Base-by-base conservation (phyloP, 371 early-diverging fungal genomes). In the Quaeritorhiza haematococci region DNA sequence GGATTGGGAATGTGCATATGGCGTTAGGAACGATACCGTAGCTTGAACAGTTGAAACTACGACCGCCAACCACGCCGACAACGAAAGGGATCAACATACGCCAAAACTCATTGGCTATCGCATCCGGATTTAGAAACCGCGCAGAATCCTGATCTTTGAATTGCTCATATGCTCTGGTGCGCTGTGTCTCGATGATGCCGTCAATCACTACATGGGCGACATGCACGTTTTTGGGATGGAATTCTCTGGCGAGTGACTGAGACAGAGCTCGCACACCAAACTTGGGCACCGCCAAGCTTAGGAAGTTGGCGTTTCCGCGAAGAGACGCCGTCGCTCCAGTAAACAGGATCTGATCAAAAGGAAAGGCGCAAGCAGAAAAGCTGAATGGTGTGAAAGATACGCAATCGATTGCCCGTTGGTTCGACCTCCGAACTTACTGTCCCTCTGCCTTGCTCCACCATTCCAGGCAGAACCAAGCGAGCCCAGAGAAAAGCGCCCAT, bases 321-420 rank as follows among this genome's bases (percentile, higher is more conserved):
- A 69, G 26, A 7, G 53, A 26, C 2, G 73, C 73, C 21, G 73
- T 69, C 3, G 73, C 73, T 17, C 73, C 73, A 3, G 70, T 72
- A 48, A 72, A 59, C n/a, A 72, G 27, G 28, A 69, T 46, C 52
- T 35, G 54, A 38, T 28, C 61, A 17, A 24, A 41, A 42, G 27
- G 56, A 48, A 56, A 57, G 56, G 32, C 28, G 34, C n/a, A 57
- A 61, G 2, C 57, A 21, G 4, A 63, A 15, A 23, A 34, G 49
- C 55, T 63, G 63, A 34, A 29, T 5, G 7, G 49, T 33, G 23
- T 24, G 23, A 2, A 63, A 29, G 0, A 55, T 49, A 3, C 63
- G 58, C 23, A 46, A n/a, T n/a, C n/a, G n/a, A n/a, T n/a, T n/a
- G n/a, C n/a, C n/a, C n/a, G n/a, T n/a, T n/a, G n/a, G n/a, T n/a